These are phyloP conservation scores for Fusarium sp. DNA, from an alignment of 2,329 filamentous ascomycete species.

Conservation along the genomic window DNA sequence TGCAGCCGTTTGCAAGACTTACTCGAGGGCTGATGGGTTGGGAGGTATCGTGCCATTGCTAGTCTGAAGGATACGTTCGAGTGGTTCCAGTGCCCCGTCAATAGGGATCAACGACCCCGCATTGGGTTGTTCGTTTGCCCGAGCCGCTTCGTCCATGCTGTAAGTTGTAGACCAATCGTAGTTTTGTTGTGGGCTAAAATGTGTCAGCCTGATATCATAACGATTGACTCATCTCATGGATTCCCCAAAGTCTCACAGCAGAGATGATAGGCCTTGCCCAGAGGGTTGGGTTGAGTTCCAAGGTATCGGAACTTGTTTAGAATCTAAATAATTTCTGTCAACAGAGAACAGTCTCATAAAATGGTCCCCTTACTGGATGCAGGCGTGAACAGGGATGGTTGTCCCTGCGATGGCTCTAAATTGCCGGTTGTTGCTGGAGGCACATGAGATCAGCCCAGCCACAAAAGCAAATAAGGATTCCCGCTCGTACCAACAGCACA, in stretches of 20 bases:
- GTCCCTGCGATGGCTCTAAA: not conserved
- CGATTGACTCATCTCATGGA: not conserved
- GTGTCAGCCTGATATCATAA: not conserved
- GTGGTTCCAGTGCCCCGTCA: not conserved
- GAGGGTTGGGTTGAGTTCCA: not conserved
- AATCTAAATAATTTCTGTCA: too few species aligned
- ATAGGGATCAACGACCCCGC: not conserved
- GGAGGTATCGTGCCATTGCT: not conserved
- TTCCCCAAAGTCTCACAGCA: not conserved
- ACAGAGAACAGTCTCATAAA: too few species aligned
- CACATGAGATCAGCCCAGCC: not conserved
- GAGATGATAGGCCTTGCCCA: not conserved
- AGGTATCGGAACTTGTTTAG: too few species aligned
- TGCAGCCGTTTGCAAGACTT: not conserved
- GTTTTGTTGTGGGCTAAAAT: not conserved
- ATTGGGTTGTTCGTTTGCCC: not conserved
- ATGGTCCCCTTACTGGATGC: not conserved
- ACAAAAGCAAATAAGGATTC: not conserved
- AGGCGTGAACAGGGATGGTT: not conserved
- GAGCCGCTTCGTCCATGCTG: not conserved
- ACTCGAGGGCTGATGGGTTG: not conserved
- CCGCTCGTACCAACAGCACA: not conserved
- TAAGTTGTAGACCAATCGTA: not conserved
- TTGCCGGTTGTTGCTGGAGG: not conserved
- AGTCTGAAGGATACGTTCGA: not conserved